These are phyloP conservation scores for Trypanosoma grayi DNA, from an alignment of 208 protist genomes.

Conservation along the genomic window DNA sequence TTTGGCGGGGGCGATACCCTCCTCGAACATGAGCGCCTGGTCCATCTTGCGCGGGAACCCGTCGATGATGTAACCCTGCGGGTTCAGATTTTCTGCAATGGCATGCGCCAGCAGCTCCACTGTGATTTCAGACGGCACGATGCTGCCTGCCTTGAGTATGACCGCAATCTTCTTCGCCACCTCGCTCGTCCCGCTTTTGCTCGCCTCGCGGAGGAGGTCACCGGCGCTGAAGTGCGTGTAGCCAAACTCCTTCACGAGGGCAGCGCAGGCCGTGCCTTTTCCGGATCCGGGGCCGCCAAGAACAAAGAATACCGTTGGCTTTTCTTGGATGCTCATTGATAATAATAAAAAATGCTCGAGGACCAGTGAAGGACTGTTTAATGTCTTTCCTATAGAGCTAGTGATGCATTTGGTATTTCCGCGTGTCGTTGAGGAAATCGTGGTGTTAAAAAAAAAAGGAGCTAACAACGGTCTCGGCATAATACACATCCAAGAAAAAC, in stretches of 20 bases:
- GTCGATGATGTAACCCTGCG: slow-evolving; percentile 83
- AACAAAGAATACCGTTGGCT: slow-evolving; percentile 82
- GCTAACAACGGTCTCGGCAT: too few species aligned
- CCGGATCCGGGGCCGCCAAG: slow-evolving; percentile 86
- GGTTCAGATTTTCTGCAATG: slow-evolving; percentile 58
- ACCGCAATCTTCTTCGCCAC: slow-evolving; percentile 74
- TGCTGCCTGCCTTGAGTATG: slow-evolving; percentile 62
- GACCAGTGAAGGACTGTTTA: too few species aligned
- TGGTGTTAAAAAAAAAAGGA: too few species aligned
- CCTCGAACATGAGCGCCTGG: slow-evolving; percentile 87
- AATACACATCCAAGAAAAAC: neutral
- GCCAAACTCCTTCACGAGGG: slow-evolving; percentile 73
- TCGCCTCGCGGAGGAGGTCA: slow-evolving; percentile 80
- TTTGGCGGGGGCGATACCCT: slow-evolving; percentile 50
- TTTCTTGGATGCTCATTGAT: neutral
- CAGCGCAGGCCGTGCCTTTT: slow-evolving; percentile 81
- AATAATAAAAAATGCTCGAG: neutral
- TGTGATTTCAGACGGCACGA: slow-evolving; percentile 88
- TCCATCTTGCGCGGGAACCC: slow-evolving; percentile 87
- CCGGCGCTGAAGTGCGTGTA: slow-evolving; percentile 87
- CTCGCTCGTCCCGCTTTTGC: slow-evolving; percentile 47
- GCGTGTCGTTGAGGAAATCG: too few species aligned
- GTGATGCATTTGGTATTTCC: too few species aligned
- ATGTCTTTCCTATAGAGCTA: too few species aligned
- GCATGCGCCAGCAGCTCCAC: slow-evolving; percentile 68